Conservation (phyloP, 768 basidiomycete species). For the Pleurotus ostreatus region DNA sequence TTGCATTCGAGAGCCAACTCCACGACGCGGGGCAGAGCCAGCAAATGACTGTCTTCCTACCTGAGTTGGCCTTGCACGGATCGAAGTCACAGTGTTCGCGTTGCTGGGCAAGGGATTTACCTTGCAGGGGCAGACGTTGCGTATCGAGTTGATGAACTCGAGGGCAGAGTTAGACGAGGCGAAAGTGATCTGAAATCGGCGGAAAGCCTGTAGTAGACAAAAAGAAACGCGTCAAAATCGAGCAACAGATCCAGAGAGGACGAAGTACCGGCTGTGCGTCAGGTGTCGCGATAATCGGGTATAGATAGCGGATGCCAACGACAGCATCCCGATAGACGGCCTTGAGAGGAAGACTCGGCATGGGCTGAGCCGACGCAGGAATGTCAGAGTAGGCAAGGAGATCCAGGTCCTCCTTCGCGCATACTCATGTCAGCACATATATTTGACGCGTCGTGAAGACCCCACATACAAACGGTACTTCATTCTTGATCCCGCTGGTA, state of each 20-base stretch:
- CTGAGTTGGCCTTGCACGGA: too few species aligned
- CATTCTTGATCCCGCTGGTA: conserved; percentile 38
- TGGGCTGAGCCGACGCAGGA: conserved; percentile 15
- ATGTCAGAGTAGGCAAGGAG: conserved; percentile 61
- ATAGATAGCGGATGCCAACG: conserved; percentile 73
- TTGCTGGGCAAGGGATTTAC: conserved; percentile 34
- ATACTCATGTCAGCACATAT: conserved; percentile 1
- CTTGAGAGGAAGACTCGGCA: conserved; percentile 60
- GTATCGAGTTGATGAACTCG: conserved; percentile 60
- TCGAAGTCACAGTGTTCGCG: too few species aligned
- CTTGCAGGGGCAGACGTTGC: conserved; percentile 73
- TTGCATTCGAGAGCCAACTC: too few species aligned
- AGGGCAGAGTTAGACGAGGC: conserved; percentile 39
- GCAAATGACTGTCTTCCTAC: too few species aligned
- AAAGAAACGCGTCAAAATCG: not conserved
- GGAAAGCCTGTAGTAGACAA: conserved; percentile 46
- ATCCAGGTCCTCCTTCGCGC: conserved; percentile 69
- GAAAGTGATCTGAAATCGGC: conserved; percentile 77
- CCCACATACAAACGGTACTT: conserved; percentile 63
- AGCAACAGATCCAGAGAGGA: not conserved
- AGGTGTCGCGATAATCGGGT: conserved; percentile 31
- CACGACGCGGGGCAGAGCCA: too few species aligned
- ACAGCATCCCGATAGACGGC: conserved; percentile 73
- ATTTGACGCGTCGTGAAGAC: conserved; percentile 1
- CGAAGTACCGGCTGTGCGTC: not conserved